Evolutionary conservation across 768 basidiomycete genomes (phyloP).

Genomic region (Boletus reticulatus): DNA sequence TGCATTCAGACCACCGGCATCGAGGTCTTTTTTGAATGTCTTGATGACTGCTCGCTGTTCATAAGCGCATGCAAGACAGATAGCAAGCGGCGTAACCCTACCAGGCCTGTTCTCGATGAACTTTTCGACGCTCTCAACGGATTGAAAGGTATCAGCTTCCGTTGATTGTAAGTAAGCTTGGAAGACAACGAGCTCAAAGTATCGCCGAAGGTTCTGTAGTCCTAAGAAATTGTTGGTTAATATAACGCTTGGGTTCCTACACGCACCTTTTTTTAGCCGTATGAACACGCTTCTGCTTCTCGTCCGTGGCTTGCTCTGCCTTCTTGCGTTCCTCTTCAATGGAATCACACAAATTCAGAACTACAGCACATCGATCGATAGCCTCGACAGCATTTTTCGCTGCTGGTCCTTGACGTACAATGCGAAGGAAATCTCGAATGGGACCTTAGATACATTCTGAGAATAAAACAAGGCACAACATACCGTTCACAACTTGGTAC

Average conservation of each 20-base stretch:
- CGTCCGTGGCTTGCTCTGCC: conserved; percentile 77
- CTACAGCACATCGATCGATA: conserved; percentile 80
- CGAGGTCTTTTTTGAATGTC: conserved; percentile 91
- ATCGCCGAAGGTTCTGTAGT: conserved; percentile 76
- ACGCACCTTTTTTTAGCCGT: conserved; percentile 73
- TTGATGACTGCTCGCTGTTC: conserved; percentile 65
- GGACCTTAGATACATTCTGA: conserved; percentile 1
- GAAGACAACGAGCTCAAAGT: conserved; percentile 85
- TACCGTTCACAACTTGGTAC: conserved; percentile 90
- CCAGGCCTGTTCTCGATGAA: conserved; percentile 87
- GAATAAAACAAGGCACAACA: conserved; percentile 18
- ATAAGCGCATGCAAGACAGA: background rate
- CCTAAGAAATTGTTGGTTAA: conserved; percentile 40
- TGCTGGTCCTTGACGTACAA: conserved; percentile 80
- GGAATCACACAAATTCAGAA: conserved; percentile 82
- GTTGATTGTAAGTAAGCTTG: conserved; percentile 86
- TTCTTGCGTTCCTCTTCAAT: conserved; percentile 80
- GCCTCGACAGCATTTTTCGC: conserved; percentile 85
- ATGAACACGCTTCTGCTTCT: conserved; percentile 60
- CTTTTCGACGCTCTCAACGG: conserved; percentile 73
- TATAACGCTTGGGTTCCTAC: background rate
- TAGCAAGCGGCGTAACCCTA: conserved; percentile 27
- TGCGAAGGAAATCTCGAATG: conserved; percentile 69
- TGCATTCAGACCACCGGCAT: conserved; percentile 71
- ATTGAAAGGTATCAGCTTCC: conserved; percentile 73